Conservation (phyloP, 495 filamentous ascomycete genomes). For the Penicillium coprophilum region DNA sequence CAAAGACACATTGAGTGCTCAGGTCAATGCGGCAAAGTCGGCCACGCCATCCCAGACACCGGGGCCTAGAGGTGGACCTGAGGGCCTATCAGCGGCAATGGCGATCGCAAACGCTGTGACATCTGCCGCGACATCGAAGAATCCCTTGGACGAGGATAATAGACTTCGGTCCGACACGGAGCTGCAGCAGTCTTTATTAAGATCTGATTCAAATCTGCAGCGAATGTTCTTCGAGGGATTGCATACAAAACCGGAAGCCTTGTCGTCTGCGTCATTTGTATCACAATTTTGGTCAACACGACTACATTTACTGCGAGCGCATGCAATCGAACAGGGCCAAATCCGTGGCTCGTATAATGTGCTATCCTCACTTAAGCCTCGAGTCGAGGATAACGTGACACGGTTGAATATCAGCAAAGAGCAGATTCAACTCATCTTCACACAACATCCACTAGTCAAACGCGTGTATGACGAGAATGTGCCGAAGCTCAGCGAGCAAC, state of each 20-base stretch:
- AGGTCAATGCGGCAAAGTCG: constrained; percentile 69
- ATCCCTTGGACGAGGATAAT: constrained; percentile 73
- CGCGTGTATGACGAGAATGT: constrained; percentile 92
- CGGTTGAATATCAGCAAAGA: constrained; percentile 86
- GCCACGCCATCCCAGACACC: constrained; percentile 41
- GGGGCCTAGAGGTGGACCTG: constrained; percentile 32
- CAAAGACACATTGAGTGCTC: constrained; percentile 73
- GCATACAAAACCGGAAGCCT: constrained; percentile 73
- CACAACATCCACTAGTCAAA: constrained; percentile 87
- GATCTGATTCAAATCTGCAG: constrained; percentile 66
- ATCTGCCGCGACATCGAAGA: constrained; percentile 43
- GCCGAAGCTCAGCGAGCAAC: constrained; percentile 72
- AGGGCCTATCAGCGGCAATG: constrained; percentile 55
- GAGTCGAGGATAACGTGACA: constrained; percentile 69
- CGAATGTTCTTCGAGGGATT: constrained; percentile 80
- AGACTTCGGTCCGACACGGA: constrained; percentile 69
- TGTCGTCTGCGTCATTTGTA: constrained; percentile 74
- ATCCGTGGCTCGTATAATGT: constrained; percentile 88
- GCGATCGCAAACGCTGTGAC: constrained; percentile 58
- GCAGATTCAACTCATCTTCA: constrained; percentile 89
- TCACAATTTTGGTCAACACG: constrained; percentile 91
- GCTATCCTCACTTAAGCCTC: constrained; percentile 82
- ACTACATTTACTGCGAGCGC: constrained; percentile 77
- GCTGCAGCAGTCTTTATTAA: constrained; percentile 82
- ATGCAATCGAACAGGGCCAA: constrained; percentile 86